These are phyloP conservation scores for Sporothrix globosa DNA, from an alignment of 2,329 filamentous ascomycete genomes.

Conservation along the genomic window DNA sequence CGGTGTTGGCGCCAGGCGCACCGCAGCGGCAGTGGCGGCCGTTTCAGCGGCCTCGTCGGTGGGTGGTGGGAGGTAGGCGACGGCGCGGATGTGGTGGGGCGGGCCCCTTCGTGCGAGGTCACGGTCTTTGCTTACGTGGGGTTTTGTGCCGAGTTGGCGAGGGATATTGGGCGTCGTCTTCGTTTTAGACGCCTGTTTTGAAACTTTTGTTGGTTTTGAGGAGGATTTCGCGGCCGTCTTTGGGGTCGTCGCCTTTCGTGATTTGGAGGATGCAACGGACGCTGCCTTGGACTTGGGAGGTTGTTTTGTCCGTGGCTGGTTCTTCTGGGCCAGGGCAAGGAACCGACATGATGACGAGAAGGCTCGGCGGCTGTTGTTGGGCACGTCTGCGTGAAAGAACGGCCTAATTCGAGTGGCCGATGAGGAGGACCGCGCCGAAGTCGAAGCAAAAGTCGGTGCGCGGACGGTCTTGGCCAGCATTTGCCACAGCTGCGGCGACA, in stretches of 20 bases:
- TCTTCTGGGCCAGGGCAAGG: neutral
- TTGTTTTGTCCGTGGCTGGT: slow-evolving; percentile 34
- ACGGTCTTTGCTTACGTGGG: neutral
- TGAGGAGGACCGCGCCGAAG: neutral
- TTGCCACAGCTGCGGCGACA: slow-evolving; percentile 37
- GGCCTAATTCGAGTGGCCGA: neutral
- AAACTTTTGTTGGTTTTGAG: neutral
- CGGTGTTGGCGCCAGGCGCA: slow-evolving; percentile 34
- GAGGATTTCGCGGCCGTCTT: neutral
- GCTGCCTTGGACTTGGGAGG: slow-evolving; percentile 34
- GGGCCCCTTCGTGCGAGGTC: neutral
- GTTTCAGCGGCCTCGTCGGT: slow-evolving; percentile 20
- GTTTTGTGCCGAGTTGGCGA: neutral
- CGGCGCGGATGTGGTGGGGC: slow-evolving; percentile 32
- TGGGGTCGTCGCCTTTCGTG: neutral
- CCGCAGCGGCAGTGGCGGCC: neutral
- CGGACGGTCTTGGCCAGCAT: slow-evolving; percentile 26
- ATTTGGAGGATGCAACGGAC: neutral
- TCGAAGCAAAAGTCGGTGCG: slow-evolving; percentile 18
- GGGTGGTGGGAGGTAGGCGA: slow-evolving; percentile 41
- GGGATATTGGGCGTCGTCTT: neutral
- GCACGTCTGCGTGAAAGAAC: neutral
- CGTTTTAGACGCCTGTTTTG: neutral
- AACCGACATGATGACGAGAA: slow-evolving; percentile 9
- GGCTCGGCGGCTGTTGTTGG: neutral